Conservation (phyloP, 768 basidiomycete genomes). For the Russula olivacea region DNA sequence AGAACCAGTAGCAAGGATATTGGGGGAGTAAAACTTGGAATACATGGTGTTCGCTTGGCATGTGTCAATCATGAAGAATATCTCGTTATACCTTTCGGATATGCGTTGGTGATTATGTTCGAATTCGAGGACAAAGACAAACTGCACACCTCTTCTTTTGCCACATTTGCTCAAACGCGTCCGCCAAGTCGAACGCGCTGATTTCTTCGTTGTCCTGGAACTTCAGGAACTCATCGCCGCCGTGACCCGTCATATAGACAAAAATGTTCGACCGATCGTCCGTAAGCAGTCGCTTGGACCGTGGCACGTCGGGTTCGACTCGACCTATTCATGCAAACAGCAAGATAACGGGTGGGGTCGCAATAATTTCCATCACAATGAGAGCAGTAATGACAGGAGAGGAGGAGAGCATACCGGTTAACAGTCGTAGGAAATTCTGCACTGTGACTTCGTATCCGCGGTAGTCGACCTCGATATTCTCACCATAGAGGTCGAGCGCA, state of each 20-base stretch:
- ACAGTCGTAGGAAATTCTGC: conserved; percentile 86
- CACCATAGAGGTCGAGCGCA: conserved; percentile 86
- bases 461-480: conserved; percentile 97
- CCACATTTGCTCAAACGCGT: conserved; percentile 98
- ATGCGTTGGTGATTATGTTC: not conserved
- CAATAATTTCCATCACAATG: not conserved
- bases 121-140: not conserved
- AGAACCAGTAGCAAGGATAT: conserved; percentile 87
- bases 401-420: conserved; percentile 63
- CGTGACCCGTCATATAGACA: conserved; percentile 98
- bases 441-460: conserved; percentile 97
- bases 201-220: conserved; percentile 99
- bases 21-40: conserved; percentile 87
- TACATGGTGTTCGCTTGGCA: conserved; percentile 98
- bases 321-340: conserved; percentile 51
- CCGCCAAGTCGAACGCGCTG: conserved; percentile 93
- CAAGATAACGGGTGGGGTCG: not conserved
- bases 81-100: conserved; percentile 73
- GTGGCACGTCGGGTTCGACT: conserved; percentile 75
- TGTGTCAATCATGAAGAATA: conserved; percentile 97
- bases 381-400: not conserved
- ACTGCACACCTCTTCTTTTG: conserved; percentile 75
- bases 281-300: conserved; percentile 86
- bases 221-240: conserved; percentile 96
- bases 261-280: conserved; percentile 92